Base-by-base conservation (phyloP, 495 filamentous ascomycete genomes). In the Bacidia gigantensis region DNA sequence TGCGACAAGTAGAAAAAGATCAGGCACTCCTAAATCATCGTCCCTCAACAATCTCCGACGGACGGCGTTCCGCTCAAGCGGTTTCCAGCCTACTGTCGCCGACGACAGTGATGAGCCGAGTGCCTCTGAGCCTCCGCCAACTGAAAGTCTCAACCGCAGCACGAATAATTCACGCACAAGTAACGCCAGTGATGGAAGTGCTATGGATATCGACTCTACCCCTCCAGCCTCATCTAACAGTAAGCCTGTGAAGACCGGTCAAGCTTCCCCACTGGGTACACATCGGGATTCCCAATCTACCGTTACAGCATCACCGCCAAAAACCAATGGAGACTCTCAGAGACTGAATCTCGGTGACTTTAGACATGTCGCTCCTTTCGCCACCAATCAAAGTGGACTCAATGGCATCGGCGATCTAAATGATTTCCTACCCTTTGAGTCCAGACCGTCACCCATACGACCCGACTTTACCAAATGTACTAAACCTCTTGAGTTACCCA, bases 361-460 rank as follows among this genome's bases (percentile, higher is more conserved):
- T 3, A 69, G 71, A 10, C 78, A 82, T 25, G 74, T 82, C 5
- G 79, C 78, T 29, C 87, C 87, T 0, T 79, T 90, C 39, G 67
- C 68, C 2, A 67, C 66, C 26, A 66, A 71, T 14, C 64, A 73
- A 11, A 71, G 65, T 22, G 77, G 80, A 12, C 78, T 90, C 3
- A 65, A 71, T 18, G 78, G 80, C 32, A 72, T 93, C 26, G 70
- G 73, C 20, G 85, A 86, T 56, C 65, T 95, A 32, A 72, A 71
- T 22, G 68, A 74, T 5, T 80, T 70, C 1, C 76, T 95, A 1
- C 87, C 87, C 0, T 92, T 90, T 63, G 66, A 80, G 52, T 89
- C 84, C 40, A 68, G 72, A 25, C 62, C 87, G 1, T 73, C 81
- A 3, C 54, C 65, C 18, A 64, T 66, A 14, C 60, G 20, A 67